Base-by-base conservation (phyloP, 352 stramenopile genomes). In the Phytophthora capsici region DNA sequence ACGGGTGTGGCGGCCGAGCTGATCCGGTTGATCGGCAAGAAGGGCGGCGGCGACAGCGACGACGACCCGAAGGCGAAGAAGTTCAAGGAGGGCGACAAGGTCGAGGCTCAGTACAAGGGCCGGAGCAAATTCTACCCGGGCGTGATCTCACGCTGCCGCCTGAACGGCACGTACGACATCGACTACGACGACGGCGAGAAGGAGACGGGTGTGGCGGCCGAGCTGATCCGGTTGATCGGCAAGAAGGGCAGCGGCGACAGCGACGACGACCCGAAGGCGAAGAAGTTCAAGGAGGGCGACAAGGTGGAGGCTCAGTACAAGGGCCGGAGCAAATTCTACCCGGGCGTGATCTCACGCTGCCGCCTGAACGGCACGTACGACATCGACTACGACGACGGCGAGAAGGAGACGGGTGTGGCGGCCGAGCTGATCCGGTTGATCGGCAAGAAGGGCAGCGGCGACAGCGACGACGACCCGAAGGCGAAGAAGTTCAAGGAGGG, bases 261-360 rank as follows among this genome's bases (percentile, higher is more conserved):
- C 52, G 52, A 59, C 52, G 52, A 59, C 52, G 52, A 38, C 52
- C 38, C 52, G 52, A 59, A 51, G 52, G 16, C 22, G 38, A 59
- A 59, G 52, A 59, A 59, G 40, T 59, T 59, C 52, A 59, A 59
- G 52, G 52, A 59, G 40, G 52, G 52, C 38, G 52, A 59, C 23
- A 59, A 59, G 52, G 52, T 59, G 38, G 52, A 59, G 52, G 52
- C 52, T 47, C 52, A 59, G 52, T 59, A 59, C 52, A 59, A 59
- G 52, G 52, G 52, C 52, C 50, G 51, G 52, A 59, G 52, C 40
- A 59, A 51, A 38, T 59, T 59, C 52, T 59, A 59, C 52, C 52
- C 38, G 38, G 52, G 52, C 14, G 52, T 59, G 52, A 59, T 59
- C 52, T 59, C 52, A 4, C 52, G 52, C 38, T 59, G 52, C 52